These are phyloP conservation scores for Candida schatavii DNA, from an alignment of 805 yeast species.

Conservation along the genomic window DNA sequence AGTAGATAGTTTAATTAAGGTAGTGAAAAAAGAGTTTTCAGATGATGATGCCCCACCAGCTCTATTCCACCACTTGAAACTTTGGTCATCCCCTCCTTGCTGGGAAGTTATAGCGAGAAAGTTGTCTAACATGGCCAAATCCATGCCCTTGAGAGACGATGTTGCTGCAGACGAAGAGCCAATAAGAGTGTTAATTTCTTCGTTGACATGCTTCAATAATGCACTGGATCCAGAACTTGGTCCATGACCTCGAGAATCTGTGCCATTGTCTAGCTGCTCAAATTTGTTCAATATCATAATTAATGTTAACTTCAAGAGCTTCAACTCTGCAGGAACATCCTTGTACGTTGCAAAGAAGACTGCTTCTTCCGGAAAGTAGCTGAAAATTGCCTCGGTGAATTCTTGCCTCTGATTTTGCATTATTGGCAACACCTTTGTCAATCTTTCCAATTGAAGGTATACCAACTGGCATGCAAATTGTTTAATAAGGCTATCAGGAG, in stretches of 20 bases:
- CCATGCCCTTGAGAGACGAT: slow-evolving; percentile 45
- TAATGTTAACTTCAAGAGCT: slow-evolving; percentile 47
- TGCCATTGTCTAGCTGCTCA: slow-evolving; percentile 20
- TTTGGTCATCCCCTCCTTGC: slow-evolving; percentile 32
- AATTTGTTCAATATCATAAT: slow-evolving; percentile 44
- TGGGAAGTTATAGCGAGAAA: slow-evolving; percentile 56
- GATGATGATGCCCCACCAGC: slow-evolving; percentile 22
- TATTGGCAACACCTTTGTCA: slow-evolving; percentile 34
- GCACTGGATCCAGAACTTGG: slow-evolving; percentile 14
- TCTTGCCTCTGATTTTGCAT: slow-evolving; percentile 17
- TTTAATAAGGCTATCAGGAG: slow-evolving; percentile 47
- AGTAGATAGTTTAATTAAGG: slow-evolving; percentile 49
- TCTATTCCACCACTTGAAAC: slow-evolving; percentile 79
- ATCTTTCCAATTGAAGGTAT: slow-evolving; percentile 50
- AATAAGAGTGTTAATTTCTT: slow-evolving; percentile 16
- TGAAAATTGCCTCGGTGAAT: slow-evolving; percentile 23
- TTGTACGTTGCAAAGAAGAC: slow-evolving; percentile 41
- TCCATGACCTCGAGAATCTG: slow-evolving; percentile 18
- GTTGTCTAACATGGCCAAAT: slow-evolving; percentile 55
- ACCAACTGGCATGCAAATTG: slow-evolving; percentile 66
- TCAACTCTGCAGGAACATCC: slow-evolving; percentile 40
- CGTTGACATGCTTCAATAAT: slow-evolving; percentile 15
- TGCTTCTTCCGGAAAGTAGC: slow-evolving; percentile 51
- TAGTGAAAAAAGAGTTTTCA: slow-evolving; percentile 63
- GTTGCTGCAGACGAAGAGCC: slow-evolving; percentile 8